Conservation (phyloP, 2,329 filamentous ascomycete genomes). For the Fusarium pilosicola region DNA sequence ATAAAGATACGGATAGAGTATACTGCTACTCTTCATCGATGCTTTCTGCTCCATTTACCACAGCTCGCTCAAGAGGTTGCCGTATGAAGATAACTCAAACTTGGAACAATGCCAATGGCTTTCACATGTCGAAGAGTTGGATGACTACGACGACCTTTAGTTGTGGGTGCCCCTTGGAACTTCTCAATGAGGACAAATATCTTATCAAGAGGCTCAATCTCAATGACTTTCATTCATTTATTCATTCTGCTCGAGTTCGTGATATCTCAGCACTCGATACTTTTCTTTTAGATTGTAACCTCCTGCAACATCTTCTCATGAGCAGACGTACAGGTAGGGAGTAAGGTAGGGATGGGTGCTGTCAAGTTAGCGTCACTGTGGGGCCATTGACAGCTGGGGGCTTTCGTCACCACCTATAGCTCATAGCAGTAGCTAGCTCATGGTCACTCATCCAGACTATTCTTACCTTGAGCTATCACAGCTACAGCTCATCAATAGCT, state of each 20-base stretch:
- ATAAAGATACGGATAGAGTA: not conserved
- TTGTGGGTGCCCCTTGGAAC: not conserved
- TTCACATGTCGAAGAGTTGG: conserved; percentile 9
- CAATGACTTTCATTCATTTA: too few relatives aligned
- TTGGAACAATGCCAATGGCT: not conserved
- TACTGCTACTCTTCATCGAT: not conserved
- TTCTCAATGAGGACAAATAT: not conserved
- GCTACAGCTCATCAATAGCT: not conserved
- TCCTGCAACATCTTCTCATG: not conserved
- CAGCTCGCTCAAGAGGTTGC: not conserved
- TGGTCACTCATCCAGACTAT: not conserved
- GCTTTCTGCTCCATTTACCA: not conserved
- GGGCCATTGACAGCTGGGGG: conserved; percentile 6
- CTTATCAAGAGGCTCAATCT: not conserved
- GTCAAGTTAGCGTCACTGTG: conserved; percentile 30
- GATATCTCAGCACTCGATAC: not conserved
- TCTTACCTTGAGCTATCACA: conserved; percentile 1
- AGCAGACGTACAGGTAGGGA: not conserved
- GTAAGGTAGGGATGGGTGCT: not conserved
- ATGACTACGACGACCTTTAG: not conserved
- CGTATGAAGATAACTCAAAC: not conserved
- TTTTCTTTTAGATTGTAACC: not conserved
- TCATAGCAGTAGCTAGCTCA: not conserved
- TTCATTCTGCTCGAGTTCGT: not conserved
- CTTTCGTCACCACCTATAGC: conserved; percentile 25